phyloP scores from a whole-genome alignment of 2,329 filamentous ascomycete genomes.

The Penicillium sp. region DNA sequence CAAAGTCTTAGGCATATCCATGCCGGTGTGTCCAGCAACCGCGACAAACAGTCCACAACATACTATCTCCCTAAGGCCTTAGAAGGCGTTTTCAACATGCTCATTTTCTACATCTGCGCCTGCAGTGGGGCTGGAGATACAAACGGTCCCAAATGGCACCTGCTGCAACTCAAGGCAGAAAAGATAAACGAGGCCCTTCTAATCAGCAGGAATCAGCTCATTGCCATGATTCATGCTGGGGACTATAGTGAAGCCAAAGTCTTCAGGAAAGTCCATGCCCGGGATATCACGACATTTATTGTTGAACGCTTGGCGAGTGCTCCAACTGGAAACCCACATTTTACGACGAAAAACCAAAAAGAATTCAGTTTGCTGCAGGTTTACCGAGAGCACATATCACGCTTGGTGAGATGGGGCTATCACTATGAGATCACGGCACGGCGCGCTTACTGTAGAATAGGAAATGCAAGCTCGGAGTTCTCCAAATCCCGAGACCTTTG shows the following conservation, averaged over 20 bases:
- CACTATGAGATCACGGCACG: no score
- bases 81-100: slow-evolving; percentile 3
- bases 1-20: slow-evolving; percentile 4
- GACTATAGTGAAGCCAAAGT: slow-evolving; percentile 10
- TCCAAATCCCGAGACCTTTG: slow-evolving; percentile 4
- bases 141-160: neutral
- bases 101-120: slow-evolving; percentile 5
- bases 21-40: neutral
- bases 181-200: slow-evolving; percentile 1
- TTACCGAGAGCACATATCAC: slow-evolving; percentile 5
- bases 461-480: slow-evolving; percentile 3
- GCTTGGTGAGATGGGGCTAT: slow-evolving; percentile 1
- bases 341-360: no score
- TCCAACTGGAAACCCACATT: slow-evolving; percentile 1
- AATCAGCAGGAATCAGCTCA: slow-evolving; percentile 1
- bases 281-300: slow-evolving; percentile 5
- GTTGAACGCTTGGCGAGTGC: slow-evolving; percentile 1
- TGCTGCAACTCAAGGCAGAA: neutral
- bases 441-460: neutral
- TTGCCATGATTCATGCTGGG: slow-evolving; percentile 6
- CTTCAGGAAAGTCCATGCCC: slow-evolving; percentile 3
- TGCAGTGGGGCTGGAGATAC: neutral
- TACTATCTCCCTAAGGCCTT: slow-evolving; percentile 6
- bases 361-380: slow-evolving; percentile 5
- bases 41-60: neutral